Base-by-base conservation (phyloP, 495 filamentous ascomycete genomes). In the Aspergillus conjunctus region DNA sequence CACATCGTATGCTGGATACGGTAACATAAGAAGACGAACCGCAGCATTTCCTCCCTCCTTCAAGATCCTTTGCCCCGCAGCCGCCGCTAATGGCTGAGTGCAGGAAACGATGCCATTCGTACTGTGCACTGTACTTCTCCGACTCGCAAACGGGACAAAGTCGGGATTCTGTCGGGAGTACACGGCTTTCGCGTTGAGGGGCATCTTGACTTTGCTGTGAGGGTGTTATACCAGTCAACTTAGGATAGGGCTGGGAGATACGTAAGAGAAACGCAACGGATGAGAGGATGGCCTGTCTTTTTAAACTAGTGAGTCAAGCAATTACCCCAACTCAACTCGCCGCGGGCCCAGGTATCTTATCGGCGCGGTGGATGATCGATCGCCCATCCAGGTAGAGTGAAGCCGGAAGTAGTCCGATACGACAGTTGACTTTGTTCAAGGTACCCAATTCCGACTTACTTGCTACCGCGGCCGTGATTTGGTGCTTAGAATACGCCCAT, bases 41-140 rank as follows among this genome's bases (percentile, higher is more conserved):
- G 94, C 95, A 65, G 91, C 91, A 78, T 98, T 98, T 56, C 94
- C 94, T 26, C 94, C 94, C 39, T 88, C 85, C 58, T 86, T 86
- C 30, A 98, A 80, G 44, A 98, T 84, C 52, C 86, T 84, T 46
- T 97, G 83, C 31, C 94, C 94, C 45, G 91, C 93, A 69, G 90
- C 90, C 17, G 91, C 88, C 10, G 94, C 94, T 51, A 98, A 80
- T 8, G 94, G 91, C 74, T 98, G 94, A 2, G 91, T 91, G 68
- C 90, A 96, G 31, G 93, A 83, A 54, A 98, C 88, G 48, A 98
- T 96, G 34, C 92, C 94, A 71, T 95, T 88, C 17, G 89, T 90
- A 71, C 92, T 97, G 70, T 98, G 92, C 8, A 98, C 90, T 33
- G 92, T 90, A 63, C 92, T 97, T 62, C 94, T 85, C 41, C 94